These are phyloP conservation scores for Papiliotrema terrestris DNA, from an alignment of 1,284 basidiomycete genomes.

Conservation along the genomic window DNA sequence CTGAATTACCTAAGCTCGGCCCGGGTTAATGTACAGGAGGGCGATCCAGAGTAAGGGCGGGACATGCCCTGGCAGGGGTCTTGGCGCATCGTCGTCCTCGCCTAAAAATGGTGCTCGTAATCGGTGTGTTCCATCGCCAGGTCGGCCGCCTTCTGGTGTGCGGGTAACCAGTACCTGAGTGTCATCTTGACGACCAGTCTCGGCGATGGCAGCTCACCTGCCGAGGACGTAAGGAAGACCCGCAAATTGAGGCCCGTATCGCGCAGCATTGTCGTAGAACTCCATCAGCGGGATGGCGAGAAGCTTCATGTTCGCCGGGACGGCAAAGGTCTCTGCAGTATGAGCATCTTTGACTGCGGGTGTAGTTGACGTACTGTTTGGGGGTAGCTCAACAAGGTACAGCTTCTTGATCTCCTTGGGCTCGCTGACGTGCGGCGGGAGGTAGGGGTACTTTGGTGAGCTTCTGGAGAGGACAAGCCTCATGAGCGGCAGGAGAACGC, in stretches of 20 bases:
- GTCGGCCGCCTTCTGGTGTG: not conserved
- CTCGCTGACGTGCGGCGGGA: conserved; percentile 93
- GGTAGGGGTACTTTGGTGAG: conserved; percentile 78
- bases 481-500: conserved; percentile 34
- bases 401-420: conserved; percentile 98
- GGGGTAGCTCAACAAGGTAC: conserved; percentile 91
- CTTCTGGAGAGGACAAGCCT: not conserved
- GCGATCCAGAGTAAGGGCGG: too few species aligned
- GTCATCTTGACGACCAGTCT: too few species aligned
- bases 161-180: conserved; percentile 3
- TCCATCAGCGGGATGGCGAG: conserved; percentile 94
- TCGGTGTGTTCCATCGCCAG: not conserved
- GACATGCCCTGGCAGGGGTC: too few species aligned
- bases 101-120: not conserved
- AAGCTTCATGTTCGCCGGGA: conserved; percentile 98
- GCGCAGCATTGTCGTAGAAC: conserved; percentile 92
- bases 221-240: conserved; percentile 92
- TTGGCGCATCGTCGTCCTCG: too few species aligned
- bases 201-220: conserved; percentile 67
- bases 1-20: too few species aligned
- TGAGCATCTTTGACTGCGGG: not conserved
- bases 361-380: conserved; percentile 65
- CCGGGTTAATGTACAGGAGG: too few species aligned
- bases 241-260: conserved; percentile 90
- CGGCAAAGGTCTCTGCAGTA: conserved; percentile 78